Conservation (phyloP, 1,284 basidiomycete genomes). For the Ceratobasidium theobromae region DNA sequence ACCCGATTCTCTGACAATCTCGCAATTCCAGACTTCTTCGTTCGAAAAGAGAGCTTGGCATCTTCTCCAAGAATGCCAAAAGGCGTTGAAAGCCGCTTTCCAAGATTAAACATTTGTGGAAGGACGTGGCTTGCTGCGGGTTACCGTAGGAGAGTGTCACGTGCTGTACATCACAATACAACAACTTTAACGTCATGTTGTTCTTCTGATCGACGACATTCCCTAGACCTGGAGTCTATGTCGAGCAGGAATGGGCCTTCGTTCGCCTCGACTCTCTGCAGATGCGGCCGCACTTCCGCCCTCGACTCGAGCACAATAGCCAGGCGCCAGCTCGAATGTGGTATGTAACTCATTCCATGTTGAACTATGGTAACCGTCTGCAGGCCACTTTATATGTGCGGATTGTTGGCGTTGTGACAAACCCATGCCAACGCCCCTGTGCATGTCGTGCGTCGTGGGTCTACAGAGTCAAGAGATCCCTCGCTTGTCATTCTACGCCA, state of each 20-base stretch:
- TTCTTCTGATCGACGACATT: constrained; percentile 3
- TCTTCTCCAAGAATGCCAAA: constrained; percentile 83
- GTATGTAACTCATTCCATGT: background rate
- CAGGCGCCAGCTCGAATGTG: background rate
- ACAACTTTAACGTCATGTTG: background rate
- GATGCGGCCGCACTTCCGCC: constrained; percentile 19
- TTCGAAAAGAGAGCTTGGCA: constrained; percentile 84
- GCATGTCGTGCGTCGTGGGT: background rate
- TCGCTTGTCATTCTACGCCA: background rate
- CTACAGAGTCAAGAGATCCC: background rate
- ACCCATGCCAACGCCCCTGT: background rate
- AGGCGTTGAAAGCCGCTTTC: constrained; percentile 69
- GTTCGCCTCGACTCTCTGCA: constrained; percentile 3
- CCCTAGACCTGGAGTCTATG: constrained; percentile 13
- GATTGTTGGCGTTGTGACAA: constrained; percentile 14
- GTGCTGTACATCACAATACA: background rate
- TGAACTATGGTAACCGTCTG: background rate
- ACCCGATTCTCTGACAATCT: constrained; percentile 72
- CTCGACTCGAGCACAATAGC: background rate
- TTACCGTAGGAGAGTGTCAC: background rate
- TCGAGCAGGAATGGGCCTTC: background rate
- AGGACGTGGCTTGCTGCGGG: constrained; percentile 6
- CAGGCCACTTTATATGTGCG: constrained; percentile 20
- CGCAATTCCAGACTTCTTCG: constrained; percentile 72
- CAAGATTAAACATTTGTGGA: constrained; percentile 46